Base-by-base conservation (phyloP, 2,329 filamentous ascomycete genomes). In the Beauveria pseudobassiana region DNA sequence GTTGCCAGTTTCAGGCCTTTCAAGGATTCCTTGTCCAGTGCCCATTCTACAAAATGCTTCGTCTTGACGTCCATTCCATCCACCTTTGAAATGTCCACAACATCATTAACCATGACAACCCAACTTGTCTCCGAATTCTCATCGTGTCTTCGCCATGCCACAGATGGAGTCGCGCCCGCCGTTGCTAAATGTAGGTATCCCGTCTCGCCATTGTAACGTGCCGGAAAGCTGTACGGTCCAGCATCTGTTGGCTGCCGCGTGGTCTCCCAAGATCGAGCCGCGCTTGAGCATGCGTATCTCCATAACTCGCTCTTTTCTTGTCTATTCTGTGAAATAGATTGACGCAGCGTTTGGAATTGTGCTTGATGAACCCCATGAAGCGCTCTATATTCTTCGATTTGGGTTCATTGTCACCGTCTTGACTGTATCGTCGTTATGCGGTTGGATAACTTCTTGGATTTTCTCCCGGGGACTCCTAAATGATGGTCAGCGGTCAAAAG, bases 171-270 rank as follows among this genome's bases (percentile, higher is more conserved):
- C 4, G n/a, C 10, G 1, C 20, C 42, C 5, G 42, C 24, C 12
- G 54, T 57, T 2, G 40, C 5, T 7, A 57, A n/a, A 34, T 57
- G 45, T 3, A 57, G 10, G 40, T 57, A 57, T 48, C 91, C 91
- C 68, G 86, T 88, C 67, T 86, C 83, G 8, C 90, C 90, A 22
- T 86, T 79, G 68, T 81, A 89, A 5, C 90, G 80, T 0, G 82
- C 87, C 34, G 87, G 86, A 75, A 95, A 96, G 22, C 87, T 87
- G 0, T 91, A 78, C 0, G 91, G 91, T 0, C 91, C 90, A 0
- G 82, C 80, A 1, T 77, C 72, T 1, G 80, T 75, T 6, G 76
- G 69, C 10, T 75, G 72, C 3, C 57, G 24, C 1, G 78, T 69
- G 30, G 74, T 68, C 9, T 76, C 78, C 93, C 78, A 1, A 89